phyloP scores from a whole-genome alignment of 2,329 filamentous ascomycete species.

The Aphanocladium album region DNA sequence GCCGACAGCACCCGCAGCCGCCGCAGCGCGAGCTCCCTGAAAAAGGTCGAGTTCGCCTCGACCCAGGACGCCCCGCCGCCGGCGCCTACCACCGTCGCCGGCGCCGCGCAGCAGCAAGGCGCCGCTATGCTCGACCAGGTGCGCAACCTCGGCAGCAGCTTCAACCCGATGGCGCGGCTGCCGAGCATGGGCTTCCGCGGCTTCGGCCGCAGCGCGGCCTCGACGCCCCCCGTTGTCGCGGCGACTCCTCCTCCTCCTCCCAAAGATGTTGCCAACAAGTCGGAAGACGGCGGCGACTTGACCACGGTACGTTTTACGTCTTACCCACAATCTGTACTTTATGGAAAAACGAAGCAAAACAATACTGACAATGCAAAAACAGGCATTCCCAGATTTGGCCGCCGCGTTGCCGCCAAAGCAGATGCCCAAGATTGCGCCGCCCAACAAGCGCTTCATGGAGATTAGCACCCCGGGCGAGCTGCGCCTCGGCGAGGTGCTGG shows the following conservation, averaged over 20 bases:
- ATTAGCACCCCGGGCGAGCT: slow-evolving; percentile 65
- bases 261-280: slow-evolving; percentile 32
- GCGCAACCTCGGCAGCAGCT: slow-evolving; percentile 70
- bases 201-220: slow-evolving; percentile 55
- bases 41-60: slow-evolving; percentile 47
- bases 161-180: slow-evolving; percentile 79
- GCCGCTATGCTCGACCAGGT: slow-evolving; percentile 74
- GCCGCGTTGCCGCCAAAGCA: slow-evolving; percentile 51
- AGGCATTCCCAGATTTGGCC: slow-evolving; percentile 60
- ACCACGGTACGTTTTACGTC: slow-evolving; percentile 49
- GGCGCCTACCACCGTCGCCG: slow-evolving; percentile 16
- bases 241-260: no score
- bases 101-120: slow-evolving; percentile 29
- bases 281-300: slow-evolving; percentile 50
- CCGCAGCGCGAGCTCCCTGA: slow-evolving; percentile 57
- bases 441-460: slow-evolving; percentile 69
- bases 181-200: slow-evolving; percentile 68
- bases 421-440: slow-evolving; percentile 54
- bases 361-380: neutral
- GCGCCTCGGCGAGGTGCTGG: slow-evolving; percentile 66
- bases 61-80: neutral
- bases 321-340: neutral
- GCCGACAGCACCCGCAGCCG: slow-evolving; percentile 66
- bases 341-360: neutral
- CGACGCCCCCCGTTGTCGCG: slow-evolving; percentile 20